Evolutionary conservation across 78 protist genomes (phyloP).

Genomic region (Dictyostelium intermedium): DNA sequence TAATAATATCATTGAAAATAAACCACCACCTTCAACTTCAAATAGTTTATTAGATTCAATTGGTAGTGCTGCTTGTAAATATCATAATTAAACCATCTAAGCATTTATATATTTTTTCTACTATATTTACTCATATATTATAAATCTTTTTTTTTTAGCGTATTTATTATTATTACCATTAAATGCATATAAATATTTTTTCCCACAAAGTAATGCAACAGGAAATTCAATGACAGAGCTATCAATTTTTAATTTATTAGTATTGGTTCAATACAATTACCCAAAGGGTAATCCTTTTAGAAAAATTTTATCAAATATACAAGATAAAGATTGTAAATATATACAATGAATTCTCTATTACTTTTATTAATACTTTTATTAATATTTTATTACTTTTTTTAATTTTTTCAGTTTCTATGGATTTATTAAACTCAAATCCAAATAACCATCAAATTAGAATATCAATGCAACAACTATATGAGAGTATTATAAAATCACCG

Average conservation of each 20-base stretch:
- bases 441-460: neutral
- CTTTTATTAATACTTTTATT: neutral
- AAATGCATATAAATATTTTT: slow-evolving; percentile 73
- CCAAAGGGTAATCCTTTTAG: slow-evolving; percentile 69
- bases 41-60: slow-evolving; percentile 40
- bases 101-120: neutral
- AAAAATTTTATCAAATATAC: slow-evolving; percentile 15
- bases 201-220: slow-evolving; percentile 1
- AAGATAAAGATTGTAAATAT: slow-evolving; percentile 56
- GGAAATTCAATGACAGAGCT: slow-evolving; percentile 20
- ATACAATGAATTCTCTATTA: neutral
- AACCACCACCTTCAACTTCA: slow-evolving; percentile 31
- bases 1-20: slow-evolving; percentile 20
- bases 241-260: slow-evolving; percentile 33
- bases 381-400: neutral
- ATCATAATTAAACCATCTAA: neutral
- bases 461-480: slow-evolving; percentile 69
- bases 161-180: slow-evolving; percentile 55
- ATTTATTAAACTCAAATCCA: neutral
- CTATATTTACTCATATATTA: no score
- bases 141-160: neutral
- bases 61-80: slow-evolving; percentile 74
- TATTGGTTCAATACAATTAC: slow-evolving; percentile 42
- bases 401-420: neutral
- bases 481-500: slow-evolving; percentile 39